Percentiles rank a stretch among this genome's conserved stretches.
Conservation (phyloP, 2,329 filamentous ascomycete species). For the Dendrostoma leiphaemia region DNA sequence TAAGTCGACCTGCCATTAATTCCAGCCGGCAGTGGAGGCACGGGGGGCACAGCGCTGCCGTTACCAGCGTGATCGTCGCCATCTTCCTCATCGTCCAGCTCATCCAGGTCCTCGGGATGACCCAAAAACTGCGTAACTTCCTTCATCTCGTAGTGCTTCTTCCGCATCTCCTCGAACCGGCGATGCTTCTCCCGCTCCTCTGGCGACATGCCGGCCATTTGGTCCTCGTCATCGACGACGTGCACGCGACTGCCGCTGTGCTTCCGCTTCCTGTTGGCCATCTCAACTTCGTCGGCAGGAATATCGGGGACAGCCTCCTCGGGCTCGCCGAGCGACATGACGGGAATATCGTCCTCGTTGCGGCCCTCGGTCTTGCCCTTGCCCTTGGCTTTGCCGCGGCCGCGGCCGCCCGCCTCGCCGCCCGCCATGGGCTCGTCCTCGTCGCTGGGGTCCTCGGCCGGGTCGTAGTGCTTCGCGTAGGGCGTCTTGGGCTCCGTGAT, state of each 20-base stretch:
- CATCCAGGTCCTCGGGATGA: conserved; percentile 65
- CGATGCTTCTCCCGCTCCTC: conserved; percentile 90
- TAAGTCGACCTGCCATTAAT: conserved; percentile 27
- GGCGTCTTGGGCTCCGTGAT: conserved; percentile 98
- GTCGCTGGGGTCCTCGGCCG: conserved; percentile 80
- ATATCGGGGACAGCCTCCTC: conserved; percentile 66
- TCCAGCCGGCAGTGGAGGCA: conserved; percentile 42
- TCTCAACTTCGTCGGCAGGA: conserved; percentile 20
- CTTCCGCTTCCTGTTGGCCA: conserved; percentile 9
- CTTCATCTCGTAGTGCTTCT: conserved; percentile 99
- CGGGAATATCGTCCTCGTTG: conserved; percentile 77
- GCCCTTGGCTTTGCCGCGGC: conserved; percentile 33
- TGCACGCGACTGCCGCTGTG: conserved; percentile 69
- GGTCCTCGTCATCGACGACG: conserved; percentile 63
- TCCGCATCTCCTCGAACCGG: conserved; percentile 86
- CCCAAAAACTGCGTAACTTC: conserved; percentile 86
- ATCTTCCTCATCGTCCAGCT: conserved; percentile 59
- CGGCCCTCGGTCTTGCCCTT: conserved; percentile 20
- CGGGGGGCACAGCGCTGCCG: conserved; percentile 30
- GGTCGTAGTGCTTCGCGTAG: conserved; percentile 90
- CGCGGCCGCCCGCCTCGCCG: conserved; percentile 65
- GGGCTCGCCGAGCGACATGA: conserved; percentile 87
- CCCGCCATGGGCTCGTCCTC: conserved; percentile 61
- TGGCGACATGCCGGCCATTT: conserved; percentile 54
- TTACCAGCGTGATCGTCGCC: conserved; percentile 33